Evolutionary conservation across 139 green algal genomes (phyloP).

Genomic region (Yamagishiella unicocca): DNA sequence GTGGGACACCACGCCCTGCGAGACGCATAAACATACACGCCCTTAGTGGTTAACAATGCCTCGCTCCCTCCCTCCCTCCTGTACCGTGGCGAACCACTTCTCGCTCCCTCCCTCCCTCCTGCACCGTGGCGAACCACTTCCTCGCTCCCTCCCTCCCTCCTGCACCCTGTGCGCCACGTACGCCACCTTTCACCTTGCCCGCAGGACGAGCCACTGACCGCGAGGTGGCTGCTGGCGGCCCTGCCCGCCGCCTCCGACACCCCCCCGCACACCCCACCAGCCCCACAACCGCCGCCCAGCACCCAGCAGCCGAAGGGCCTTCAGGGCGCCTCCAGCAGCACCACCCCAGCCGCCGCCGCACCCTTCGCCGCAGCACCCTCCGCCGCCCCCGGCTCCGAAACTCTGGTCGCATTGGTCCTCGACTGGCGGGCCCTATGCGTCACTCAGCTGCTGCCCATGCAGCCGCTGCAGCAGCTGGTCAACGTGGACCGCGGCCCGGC

Average conservation of each 20-base stretch:
- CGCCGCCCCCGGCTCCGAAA: background rate
- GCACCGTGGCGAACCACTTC: background rate
- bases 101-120: background rate
- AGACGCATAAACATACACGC: too few relatives aligned
- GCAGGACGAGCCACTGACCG: background rate
- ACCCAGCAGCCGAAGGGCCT: background rate
- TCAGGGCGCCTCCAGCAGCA: background rate
- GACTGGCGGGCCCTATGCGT: slow-evolving; percentile 16
- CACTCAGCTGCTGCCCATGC: background rate
- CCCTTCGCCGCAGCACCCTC: background rate
- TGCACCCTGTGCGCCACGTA: background rate
- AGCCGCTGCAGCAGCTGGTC: slow-evolving; percentile 26
- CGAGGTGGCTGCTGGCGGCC: slow-evolving; percentile 11
- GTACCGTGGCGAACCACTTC: background rate
- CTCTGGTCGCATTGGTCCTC: background rate
- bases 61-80: background rate
- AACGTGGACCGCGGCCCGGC: background rate
- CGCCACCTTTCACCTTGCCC: background rate
- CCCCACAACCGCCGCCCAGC: background rate
- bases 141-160: background rate
- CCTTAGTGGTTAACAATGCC: too few relatives aligned
- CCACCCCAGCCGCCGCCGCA: background rate
- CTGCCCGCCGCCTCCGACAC: background rate
- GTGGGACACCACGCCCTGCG: too few relatives aligned
- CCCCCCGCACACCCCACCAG: background rate